A percentile compares a stretch with the other conserved stretches of the same genome.
Evolutionary conservation across 2,329 filamentous ascomycete genomes (phyloP).

Genomic region (Tolypocladium guangdongense): DNA sequence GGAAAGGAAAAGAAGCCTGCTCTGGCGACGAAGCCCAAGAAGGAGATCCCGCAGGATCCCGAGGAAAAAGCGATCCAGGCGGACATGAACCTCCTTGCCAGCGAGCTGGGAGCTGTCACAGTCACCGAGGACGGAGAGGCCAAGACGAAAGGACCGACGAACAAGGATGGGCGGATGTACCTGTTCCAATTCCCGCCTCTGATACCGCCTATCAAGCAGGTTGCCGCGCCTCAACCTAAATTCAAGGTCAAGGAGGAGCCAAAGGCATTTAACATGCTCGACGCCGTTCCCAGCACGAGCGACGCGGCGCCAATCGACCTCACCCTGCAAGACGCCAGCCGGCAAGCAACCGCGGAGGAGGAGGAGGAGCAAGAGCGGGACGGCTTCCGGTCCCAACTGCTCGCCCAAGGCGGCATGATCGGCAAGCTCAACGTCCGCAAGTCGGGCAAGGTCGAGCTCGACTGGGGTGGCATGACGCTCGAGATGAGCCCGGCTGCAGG

Average conservation of each 20-base stretch:
- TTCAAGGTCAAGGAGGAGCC: constrained; percentile 32
- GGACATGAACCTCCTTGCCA: constrained; percentile 30
- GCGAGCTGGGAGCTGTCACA: constrained; percentile 28
- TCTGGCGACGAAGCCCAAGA: constrained; percentile 10
- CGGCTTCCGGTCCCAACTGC: constrained; percentile 27
- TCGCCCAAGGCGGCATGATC: constrained; percentile 44
- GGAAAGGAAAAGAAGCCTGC: constrained; percentile 12
- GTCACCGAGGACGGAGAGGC: constrained; percentile 18
- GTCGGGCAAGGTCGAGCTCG: constrained; percentile 50
- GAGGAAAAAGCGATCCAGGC: constrained; percentile 28
- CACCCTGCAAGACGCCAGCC: constrained; percentile 19
- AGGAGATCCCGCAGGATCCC: constrained; percentile 18
- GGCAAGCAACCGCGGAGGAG: constrained; percentile 7
- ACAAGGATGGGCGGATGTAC: constrained; percentile 46
- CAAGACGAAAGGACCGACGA: constrained; percentile 16
- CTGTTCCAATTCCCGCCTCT: constrained; percentile 56
- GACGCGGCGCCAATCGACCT: constrained; percentile 28
- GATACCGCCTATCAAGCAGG: constrained; percentile 40
- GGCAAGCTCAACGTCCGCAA: constrained; percentile 49
- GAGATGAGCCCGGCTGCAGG: constrained; percentile 40
- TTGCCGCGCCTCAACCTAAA: constrained; percentile 11
- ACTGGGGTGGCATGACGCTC: constrained; percentile 49
- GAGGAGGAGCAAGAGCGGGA: constrained; percentile 20
- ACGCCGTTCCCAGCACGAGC: constrained; percentile 2
- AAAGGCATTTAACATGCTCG: constrained; percentile 26